A percentile compares a stretch with the other conserved stretches of the same genome.
These are phyloP conservation scores for Curvularia eragrostidis DNA, from an alignment of 2,329 filamentous ascomycete species.

Conservation along the genomic window DNA sequence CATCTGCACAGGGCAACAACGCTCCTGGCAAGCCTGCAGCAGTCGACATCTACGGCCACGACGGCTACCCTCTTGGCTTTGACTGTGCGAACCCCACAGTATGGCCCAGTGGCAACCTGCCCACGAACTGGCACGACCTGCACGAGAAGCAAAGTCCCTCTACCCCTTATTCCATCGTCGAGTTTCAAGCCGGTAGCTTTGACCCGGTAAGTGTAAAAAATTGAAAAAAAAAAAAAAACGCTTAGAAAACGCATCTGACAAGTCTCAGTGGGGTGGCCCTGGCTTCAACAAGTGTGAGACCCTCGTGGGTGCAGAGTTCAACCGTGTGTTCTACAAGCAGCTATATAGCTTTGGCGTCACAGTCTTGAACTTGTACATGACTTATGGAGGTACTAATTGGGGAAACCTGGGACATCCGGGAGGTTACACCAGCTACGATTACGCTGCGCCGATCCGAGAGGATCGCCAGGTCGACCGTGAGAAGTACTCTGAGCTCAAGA, in stretches of 20 bases:
- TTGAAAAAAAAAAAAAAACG: neutral
- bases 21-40: constrained; percentile 65
- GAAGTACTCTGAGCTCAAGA: constrained; percentile 81
- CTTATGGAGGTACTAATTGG: constrained; percentile 83
- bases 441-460: constrained; percentile 70
- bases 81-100: constrained; percentile 66
- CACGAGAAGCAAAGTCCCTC: constrained; percentile 68
- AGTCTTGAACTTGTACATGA: constrained; percentile 79
- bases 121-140: constrained; percentile 60
- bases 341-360: constrained; percentile 69
- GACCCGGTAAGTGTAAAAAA: constrained; percentile 56
- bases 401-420: constrained; percentile 70
- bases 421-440: constrained; percentile 64
- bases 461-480: constrained; percentile 71
- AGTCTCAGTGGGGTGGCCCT: constrained; percentile 67
- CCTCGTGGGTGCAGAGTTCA: constrained; percentile 75
- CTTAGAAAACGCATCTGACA: neutral
- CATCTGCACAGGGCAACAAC: constrained; percentile 65
- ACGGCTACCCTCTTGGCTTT: constrained; percentile 66
- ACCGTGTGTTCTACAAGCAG: constrained; percentile 82
- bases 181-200: constrained; percentile 75
- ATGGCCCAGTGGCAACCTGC: constrained; percentile 66
- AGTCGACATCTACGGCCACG: constrained; percentile 71
- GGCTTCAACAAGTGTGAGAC: constrained; percentile 72
- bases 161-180: constrained; percentile 70